A percentile compares a stretch with the other conserved stretches of the same genome.
Conservation (phyloP, 805 yeast species). For the Candida maesae region DNA sequence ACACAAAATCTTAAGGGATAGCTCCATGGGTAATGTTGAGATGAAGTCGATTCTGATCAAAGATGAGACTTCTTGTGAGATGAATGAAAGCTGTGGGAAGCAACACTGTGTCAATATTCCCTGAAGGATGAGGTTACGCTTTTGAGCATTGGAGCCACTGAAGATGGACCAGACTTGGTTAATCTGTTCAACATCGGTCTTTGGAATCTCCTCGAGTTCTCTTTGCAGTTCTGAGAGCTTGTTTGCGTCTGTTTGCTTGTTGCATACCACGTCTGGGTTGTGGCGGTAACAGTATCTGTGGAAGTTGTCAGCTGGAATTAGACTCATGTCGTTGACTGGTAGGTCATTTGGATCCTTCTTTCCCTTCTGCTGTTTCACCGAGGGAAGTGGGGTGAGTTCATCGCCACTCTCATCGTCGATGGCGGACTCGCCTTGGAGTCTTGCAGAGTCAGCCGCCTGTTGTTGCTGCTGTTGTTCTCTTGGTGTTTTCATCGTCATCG, state of each 20-base stretch:
- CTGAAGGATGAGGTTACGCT: slow-evolving; percentile 71
- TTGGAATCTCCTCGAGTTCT: slow-evolving; percentile 53
- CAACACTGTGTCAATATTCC: slow-evolving; percentile 90
- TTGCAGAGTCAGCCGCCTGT: too few relatives aligned
- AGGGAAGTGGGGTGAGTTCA: not conserved
- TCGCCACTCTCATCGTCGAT: slow-evolving; percentile 3
- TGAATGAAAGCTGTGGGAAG: slow-evolving; percentile 87
- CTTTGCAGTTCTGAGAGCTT: slow-evolving; percentile 63
- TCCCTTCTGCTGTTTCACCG: too few relatives aligned
- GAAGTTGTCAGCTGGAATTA: slow-evolving; percentile 41
- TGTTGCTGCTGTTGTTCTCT: not conserved
- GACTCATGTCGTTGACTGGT: slow-evolving; percentile 8
- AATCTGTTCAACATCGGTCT: slow-evolving; percentile 72
- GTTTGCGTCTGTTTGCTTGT: slow-evolving; percentile 59
- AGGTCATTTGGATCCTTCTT: not conserved
- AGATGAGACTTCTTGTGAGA: slow-evolving; percentile 73
- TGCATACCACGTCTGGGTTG: slow-evolving; percentile 80
- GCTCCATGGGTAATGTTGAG: slow-evolving; percentile 77
- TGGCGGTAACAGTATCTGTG: slow-evolving; percentile 87
- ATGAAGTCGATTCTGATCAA: slow-evolving; percentile 88
- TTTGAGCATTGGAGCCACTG: slow-evolving; percentile 65
- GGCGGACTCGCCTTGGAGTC: slow-evolving; percentile 3
- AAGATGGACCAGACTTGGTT: slow-evolving; percentile 83
- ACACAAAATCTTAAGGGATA: slow-evolving; percentile 79
- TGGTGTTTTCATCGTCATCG: slow-evolving; percentile 5